Evolutionary conservation across 768 basidiomycete genomes (phyloP), one percentile per base, ranked within the genome.

Genomic region (Podaxis sp.): DNA sequence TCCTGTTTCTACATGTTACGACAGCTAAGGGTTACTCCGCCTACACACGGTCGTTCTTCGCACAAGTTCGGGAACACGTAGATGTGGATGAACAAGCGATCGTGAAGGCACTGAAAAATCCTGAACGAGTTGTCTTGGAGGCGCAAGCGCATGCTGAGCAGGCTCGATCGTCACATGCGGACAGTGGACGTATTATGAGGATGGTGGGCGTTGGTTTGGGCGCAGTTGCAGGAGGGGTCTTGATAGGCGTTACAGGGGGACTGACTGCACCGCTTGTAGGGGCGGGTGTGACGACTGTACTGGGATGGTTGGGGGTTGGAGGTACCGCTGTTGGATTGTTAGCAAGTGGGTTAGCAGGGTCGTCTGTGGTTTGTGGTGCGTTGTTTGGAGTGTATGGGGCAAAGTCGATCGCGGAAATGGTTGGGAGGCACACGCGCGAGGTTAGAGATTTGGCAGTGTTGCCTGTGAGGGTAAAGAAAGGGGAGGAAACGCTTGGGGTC

Each of bases 311-410:
- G 1, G 85, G 85, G 0, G 68, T 86, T 9, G 84, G 85, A 29
- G 84, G 84, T 1, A 83, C 83, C 2, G 75, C 80, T 8, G 75
- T 77, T 8, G 83, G 84, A 4, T 67, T 84, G 58, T 71, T 85
- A 12, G 81, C 82, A 2, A 82, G 74, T 54, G 84, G 82, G 5
- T 74, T 85, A 7, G 85, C 85, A 5, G 77, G 84, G 24, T 85
- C 84, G 1, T 79, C 79, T 12, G 78, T 83, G 17, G 79, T 86
- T 0, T 85, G 84, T 65, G 84, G 82, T n/a, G 78, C 83, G 15
- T 70, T 86, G 1, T 86, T 86, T 68, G 85, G 85, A 1, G 82
- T 73, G 2, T 86, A 86, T 64, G 84, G 84, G 3, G 84, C 83
- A 4, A 75, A 71, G 24, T 76, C 77, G 27, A 80, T 79, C 1